These are phyloP conservation scores for Phlebiopsis gigantea DNA, from an alignment of 768 basidiomycete genomes.

Conservation along the genomic window DNA sequence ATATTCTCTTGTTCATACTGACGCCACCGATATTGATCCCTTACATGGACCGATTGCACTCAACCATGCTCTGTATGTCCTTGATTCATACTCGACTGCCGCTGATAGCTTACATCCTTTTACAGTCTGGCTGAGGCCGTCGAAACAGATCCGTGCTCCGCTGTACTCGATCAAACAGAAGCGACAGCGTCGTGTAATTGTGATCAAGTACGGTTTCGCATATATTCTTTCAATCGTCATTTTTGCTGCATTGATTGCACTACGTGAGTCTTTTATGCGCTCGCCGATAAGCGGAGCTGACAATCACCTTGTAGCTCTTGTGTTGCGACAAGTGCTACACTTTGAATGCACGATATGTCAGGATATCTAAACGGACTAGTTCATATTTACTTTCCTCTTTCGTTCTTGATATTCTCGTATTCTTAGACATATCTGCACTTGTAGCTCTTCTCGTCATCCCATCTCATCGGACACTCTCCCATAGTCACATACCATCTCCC, in stretches of 20 bases:
- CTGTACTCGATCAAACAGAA: constrained; percentile 88
- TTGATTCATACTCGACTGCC: not conserved
- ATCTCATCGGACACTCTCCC: constrained; percentile 6
- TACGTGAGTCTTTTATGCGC: constrained; percentile 49
- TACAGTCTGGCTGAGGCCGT: constrained; percentile 90
- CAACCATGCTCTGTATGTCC: constrained; percentile 75
- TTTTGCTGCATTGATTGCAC: constrained; percentile 71
- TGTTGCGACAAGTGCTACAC: constrained; percentile 22
- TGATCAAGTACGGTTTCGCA: constrained; percentile 79
- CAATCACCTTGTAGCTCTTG: constrained; percentile 17
- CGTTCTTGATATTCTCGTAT: constrained; percentile 10
- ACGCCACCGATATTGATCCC: constrained; percentile 86
- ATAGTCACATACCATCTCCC: constrained; percentile 11
- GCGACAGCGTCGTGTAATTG: constrained; percentile 85
- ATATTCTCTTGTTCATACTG: constrained; percentile 85
- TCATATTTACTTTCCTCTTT: not conserved
- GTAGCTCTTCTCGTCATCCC: constrained; percentile 13
- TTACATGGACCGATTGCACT: constrained; percentile 88
- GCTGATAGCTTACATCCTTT: not conserved
- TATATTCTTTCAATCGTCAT: constrained; percentile 64
- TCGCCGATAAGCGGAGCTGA: not conserved
- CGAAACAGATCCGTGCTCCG: constrained; percentile 90
- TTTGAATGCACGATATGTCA: constrained; percentile 25
- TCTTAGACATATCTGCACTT: constrained; percentile 19
- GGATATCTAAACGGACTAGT: constrained; percentile 21